A percentile compares a stretch with the other conserved stretches of the same genome.
These are phyloP conservation scores for Phytophthora lateralis DNA, from an alignment of 352 stramenopile genomes.

Conservation along the genomic window DNA sequence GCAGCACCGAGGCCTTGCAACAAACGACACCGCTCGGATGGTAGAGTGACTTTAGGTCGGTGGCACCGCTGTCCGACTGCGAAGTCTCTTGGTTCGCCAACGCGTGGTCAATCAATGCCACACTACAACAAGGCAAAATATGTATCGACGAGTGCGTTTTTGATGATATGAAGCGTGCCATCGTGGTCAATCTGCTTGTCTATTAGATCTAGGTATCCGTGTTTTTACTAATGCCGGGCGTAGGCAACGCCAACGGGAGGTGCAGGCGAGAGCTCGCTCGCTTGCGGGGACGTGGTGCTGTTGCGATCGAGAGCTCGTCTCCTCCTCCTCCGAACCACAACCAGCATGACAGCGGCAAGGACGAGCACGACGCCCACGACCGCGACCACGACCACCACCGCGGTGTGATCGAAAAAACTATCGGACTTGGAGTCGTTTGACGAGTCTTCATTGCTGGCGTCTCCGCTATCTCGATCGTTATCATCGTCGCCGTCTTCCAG, in stretches of 20 bases:
- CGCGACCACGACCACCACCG: slow-evolving; percentile 19
- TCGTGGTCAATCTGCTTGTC: background rate
- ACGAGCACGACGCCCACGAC: slow-evolving; percentile 19
- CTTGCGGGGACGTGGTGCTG: slow-evolving; percentile 15
- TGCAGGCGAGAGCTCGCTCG: slow-evolving; percentile 14
- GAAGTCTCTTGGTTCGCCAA: background rate
- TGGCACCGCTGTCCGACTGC: background rate
- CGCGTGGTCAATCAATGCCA: background rate
- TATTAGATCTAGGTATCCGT: slow-evolving; percentile 1
- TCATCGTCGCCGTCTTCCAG: slow-evolving; percentile 8
- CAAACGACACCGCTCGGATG: background rate
- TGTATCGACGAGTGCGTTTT: too few relatives aligned
- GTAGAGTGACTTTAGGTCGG: background rate
- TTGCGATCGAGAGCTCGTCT: slow-evolving; percentile 29
- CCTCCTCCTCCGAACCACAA: slow-evolving; percentile 18
- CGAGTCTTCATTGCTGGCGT: slow-evolving; percentile 6
- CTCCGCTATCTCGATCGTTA: background rate
- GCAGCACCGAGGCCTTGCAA: background rate
- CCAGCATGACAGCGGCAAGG: slow-evolving; percentile 19
- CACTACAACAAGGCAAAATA: too few relatives aligned
- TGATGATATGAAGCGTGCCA: background rate
- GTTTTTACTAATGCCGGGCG: slow-evolving; percentile 21
- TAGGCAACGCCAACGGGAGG: slow-evolving; percentile 23
- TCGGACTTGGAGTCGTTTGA: slow-evolving; percentile 5
- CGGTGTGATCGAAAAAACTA: slow-evolving; percentile 21